Base-by-base conservation (phyloP, 2,329 filamentous ascomycete genomes). In the Drechslerella coelobrocha region DNA sequence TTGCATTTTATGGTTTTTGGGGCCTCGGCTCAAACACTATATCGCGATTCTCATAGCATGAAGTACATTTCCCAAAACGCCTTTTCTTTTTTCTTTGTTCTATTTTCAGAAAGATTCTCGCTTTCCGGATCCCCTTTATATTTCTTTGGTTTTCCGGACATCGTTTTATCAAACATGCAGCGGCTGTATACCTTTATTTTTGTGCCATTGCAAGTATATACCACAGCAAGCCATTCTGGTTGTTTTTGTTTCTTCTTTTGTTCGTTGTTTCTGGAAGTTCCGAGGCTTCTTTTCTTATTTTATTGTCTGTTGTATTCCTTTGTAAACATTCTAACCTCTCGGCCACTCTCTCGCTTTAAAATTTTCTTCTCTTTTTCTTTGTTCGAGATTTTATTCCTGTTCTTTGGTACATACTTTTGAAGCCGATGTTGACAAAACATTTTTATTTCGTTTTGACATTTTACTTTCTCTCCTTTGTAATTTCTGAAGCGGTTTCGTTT, bases 191-290 rank as follows among this genome's bases (percentile, higher is more conserved):
- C 14, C 10, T 55, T 39, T 17, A 60, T 51, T 65, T 24, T 39
- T 56, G 26, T 24, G 37, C 17, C 17, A 43, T 56, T 29, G 14
- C 19, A 43, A 56, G 62, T 48, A 59, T 62, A 47, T 62, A 63
- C 54, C 66, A 63, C 41, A 60, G 65, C 57, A 48, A 39, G 59
- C 29, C 54, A 21, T 60, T 45, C 53, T 37, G 45, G 41, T 55
- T 60, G 45, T 21, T 17, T 14, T 59, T 45, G 8, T 17, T 47
- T 31, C 12, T 37, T 14, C 26, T 48, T 45, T 27, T 37, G 41
- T 43, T 39, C n/a, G 27, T 31, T n/a, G 6, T 39, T 54, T 51
- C 29, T 41, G 7, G 27, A 55, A 8, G 10, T 21, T 26, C 41
- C 19, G 4, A 5, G 14, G 14, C 19, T 3, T 14, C 14, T 19